Evolutionary conservation across 148 eudicot species (phyloP), one percentile per base, ranked within the genome.

Genomic region (Nepenthes mirabilis): DNA sequence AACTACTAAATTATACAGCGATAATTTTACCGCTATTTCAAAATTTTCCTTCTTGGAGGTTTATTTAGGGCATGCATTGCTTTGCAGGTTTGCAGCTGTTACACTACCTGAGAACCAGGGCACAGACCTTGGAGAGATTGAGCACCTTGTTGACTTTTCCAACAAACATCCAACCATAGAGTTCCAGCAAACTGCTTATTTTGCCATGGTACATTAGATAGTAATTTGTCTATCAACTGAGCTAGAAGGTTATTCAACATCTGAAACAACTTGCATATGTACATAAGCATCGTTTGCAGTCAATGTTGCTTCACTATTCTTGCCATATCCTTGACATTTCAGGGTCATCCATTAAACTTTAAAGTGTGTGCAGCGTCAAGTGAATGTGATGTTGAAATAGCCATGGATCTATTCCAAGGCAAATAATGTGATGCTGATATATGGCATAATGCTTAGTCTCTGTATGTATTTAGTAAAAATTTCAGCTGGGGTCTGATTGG

Each of bases 61-160:
- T 5, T 12, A 49, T 49, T 49, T 49, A 35, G 34, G 33, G 2
- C 60, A 47, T 60, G 14, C 10, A 61, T 33, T 36, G 13, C 55
- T 36, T 64, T 66, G 65, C 58, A 94, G 99, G 88, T 81, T 72
- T 74, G 85, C 82, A 62, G 79, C 85, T 57, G 87, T 94, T 61
- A 94, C 97, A 53, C 70, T 94, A 48, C 91, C 95, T 36, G 85
- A 77, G 47, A 80, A 75, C 37, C 75, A 69, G 37, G 75, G 68
- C 14, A 63, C 55, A 36, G 85, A 89, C 58, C 34, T 81, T 56
- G 85, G 74, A 48, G 96, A 93, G 54, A 70, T 74, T 62, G 99
- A 89, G 61, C 82, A 72, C 70, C 71, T 83, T 36, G 70, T 78
- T 59, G 71, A 75, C 58, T 66, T 33, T 74, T 65, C 84, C 36